Conservation (phyloP, 78 protist genomes). For the Monocercomonoides exilis region DNA sequence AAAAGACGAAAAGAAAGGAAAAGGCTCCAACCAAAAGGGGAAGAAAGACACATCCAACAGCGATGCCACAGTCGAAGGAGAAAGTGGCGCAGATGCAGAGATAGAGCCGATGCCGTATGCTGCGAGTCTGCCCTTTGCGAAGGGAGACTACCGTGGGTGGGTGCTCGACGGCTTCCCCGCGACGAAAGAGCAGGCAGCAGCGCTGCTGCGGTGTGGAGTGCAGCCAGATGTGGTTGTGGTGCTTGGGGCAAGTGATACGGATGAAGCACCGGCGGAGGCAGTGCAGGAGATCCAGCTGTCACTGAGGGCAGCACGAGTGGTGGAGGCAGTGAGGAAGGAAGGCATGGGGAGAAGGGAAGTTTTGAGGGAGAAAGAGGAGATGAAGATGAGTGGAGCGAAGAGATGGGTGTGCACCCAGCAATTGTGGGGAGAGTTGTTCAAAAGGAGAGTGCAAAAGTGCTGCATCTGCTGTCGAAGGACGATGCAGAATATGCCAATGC, state of each 20-base stretch:
- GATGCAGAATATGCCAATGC: not conserved
- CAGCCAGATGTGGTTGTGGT: not conserved
- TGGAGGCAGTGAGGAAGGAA: not conserved
- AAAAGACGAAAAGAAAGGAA: not conserved
- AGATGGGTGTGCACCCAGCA: not conserved
- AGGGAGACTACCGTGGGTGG: slow-evolving; percentile 16
- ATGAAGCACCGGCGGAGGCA: no score
- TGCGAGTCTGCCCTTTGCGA: slow-evolving; percentile 4
- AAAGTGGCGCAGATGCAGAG: not conserved
- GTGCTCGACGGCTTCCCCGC: slow-evolving; percentile 12
- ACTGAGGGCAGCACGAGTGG: not conserved
- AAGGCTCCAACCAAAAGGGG: not conserved
- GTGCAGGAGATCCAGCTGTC: no score
- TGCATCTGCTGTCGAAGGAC: not conserved
- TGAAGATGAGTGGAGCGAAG: not conserved
- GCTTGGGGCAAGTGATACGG: no score
- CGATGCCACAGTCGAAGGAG: not conserved
- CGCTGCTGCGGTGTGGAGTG: not conserved
- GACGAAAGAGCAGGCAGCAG: not conserved
- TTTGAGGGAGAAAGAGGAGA: not conserved
- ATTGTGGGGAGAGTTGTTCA: not conserved
- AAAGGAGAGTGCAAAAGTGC: not conserved
- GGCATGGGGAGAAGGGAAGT: not conserved
- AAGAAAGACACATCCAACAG: not conserved
- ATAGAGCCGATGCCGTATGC: not conserved